Evolutionary conservation across 306 rosid species (phyloP), one percentile per base, ranked within the genome.

Genomic region (Morella rubra): DNA sequence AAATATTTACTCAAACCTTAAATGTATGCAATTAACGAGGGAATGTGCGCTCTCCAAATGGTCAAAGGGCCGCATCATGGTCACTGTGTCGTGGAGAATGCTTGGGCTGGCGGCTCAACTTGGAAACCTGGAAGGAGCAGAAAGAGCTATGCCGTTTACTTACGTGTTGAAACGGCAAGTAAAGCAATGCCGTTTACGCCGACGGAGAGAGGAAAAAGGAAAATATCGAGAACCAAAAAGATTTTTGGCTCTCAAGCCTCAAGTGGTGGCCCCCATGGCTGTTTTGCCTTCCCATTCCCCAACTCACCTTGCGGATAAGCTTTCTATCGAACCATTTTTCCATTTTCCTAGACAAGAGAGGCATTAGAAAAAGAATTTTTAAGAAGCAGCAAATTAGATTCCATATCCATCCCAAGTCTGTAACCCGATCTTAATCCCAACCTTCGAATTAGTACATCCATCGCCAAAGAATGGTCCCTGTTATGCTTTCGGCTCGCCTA

Each of bases 231-330:
- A 47, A 47, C 9, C 12, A 47, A 24, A 24, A 24, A 24, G 27
- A 24, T 24, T 47, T 14, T 47, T 47, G 51, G 15, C 51, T 14
- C 4, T 47, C 51, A 47, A 71, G 78, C 73, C 59, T 0, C 1
- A 12, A 8, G 5, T 61, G 7, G 77, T 64, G 80, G 83, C 37
- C 60, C 77, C 50, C 60, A 18, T 11, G 2, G 12, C 15, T 22
- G 62, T 32, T 45, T 79, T 73, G 44, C 55, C 2, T 73, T 42
- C 20, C 37, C 42, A 3, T 32, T 44, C 54, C 60, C 70, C 44
- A 45, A 76, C 86, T 40, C 85, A 7, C 15, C 69, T 79, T 80
- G 14, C n/a, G 80, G 92, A 88, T 88, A 88, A 84, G 87, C 82
- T 65, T 62, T 53, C 46, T 7, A 15, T 45, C 3, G 19, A 18